Evolutionary conservation across 2,329 filamentous ascomycete genomes (phyloP).

Genomic region (Clonostachys byssicola): DNA sequence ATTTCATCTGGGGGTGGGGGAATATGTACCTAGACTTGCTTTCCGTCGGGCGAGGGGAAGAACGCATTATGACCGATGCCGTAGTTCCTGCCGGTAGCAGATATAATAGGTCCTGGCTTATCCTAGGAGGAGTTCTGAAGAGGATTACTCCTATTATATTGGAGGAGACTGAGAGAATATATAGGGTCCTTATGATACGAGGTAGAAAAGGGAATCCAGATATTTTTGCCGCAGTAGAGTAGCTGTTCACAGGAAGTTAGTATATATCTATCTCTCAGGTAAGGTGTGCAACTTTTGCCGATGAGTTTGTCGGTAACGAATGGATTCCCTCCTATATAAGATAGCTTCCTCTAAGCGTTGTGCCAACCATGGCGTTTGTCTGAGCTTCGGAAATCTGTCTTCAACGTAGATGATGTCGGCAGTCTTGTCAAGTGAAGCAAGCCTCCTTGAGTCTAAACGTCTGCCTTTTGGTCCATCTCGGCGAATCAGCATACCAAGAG

Average conservation of each 20-base stretch:
- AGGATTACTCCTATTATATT: constrained; percentile 49
- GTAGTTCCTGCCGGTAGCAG: constrained; percentile 49
- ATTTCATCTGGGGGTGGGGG: neutral
- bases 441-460: no score
- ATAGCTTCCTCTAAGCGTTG: no score
- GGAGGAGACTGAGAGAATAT: constrained; percentile 49
- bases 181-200: constrained; percentile 51
- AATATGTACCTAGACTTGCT: constrained; percentile 42
- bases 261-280: constrained; percentile 51
- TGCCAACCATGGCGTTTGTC: no score
- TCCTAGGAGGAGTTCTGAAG: constrained; percentile 36
- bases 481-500: no score
- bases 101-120: constrained; percentile 47
- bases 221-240: constrained; percentile 48
- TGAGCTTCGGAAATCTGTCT: no score
- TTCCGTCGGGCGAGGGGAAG: constrained; percentile 50
- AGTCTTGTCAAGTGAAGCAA: no score
- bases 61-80: constrained; percentile 56
- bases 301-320: no score
- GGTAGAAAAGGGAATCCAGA: constrained; percentile 47
- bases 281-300: no score
- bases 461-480: no score
- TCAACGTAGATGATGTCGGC: no score
- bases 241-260: constrained; percentile 40
- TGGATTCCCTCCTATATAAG: no score